Percentiles rank a stretch among this genome's conserved stretches.
phyloP scores from a whole-genome alignment of 352 stramenopile species.

The Pythium monospermum region DNA sequence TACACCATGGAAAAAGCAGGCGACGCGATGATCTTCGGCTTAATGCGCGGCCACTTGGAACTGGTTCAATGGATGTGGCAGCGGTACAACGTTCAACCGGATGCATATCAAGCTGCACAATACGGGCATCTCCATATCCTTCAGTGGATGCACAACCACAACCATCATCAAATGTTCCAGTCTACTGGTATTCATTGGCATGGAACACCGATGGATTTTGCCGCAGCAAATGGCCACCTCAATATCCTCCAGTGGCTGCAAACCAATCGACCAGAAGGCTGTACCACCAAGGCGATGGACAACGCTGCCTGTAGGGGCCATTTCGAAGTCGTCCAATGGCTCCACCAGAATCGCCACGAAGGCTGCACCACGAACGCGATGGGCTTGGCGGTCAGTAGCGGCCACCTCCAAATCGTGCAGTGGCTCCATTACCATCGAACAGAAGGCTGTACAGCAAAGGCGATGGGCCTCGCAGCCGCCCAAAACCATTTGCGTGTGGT shows the following conservation, averaged over 20 bases:
- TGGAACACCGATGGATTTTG: no score
- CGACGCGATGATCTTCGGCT: no score
- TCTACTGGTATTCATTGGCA: no score
- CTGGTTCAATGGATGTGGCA: no score
- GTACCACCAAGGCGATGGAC: no score
- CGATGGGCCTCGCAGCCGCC: slow-evolving; percentile 10
- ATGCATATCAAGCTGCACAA: no score
- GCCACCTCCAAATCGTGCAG: slow-evolving; percentile 15
- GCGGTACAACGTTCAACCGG: no score
- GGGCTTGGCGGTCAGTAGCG: slow-evolving; percentile 4
- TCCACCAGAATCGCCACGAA: slow-evolving; percentile 4
- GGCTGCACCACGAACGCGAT: slow-evolving; percentile 8
- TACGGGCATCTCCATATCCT: slow-evolving; percentile 11
- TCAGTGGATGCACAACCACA: slow-evolving; percentile 13
- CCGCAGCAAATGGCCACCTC: no score
- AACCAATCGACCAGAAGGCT: not conserved
- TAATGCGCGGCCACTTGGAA: no score
- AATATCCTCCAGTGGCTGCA: no score
- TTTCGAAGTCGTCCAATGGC: slow-evolving; percentile 5
- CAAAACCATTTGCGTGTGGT: slow-evolving; percentile 10
- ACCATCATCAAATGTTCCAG: no score
- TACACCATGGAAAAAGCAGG: no score
- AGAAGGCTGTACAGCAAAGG: slow-evolving; percentile 14
- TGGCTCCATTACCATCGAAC: slow-evolving; percentile 13
- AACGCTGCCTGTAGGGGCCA: slow-evolving; percentile 4